Evolutionary conservation across 768 basidiomycete genomes (phyloP).

Genomic region (Pulveroboletus frians): DNA sequence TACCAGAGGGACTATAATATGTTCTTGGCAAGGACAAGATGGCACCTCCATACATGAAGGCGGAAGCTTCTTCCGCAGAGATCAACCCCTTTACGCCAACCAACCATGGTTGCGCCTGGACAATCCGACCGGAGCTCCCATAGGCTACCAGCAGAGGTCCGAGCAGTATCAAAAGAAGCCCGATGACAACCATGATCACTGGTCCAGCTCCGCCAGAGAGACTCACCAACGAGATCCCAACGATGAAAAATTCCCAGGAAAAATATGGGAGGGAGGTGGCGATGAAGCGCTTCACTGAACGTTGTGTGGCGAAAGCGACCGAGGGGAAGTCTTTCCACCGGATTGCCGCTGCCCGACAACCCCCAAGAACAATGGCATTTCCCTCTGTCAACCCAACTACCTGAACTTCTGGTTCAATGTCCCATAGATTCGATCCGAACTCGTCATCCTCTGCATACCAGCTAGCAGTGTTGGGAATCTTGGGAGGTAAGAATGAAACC

Average conservation of each 20-base stretch:
- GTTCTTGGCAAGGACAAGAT: slow-evolving; percentile 6
- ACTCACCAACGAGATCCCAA: neutral
- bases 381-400: slow-evolving; percentile 17
- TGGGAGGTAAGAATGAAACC: slow-evolving; percentile 16
- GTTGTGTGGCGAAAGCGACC: slow-evolving; percentile 10
- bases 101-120: slow-evolving; percentile 18
- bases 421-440: slow-evolving; percentile 17
- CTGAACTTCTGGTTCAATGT: slow-evolving; percentile 15
- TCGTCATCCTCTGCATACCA: slow-evolving; percentile 22
- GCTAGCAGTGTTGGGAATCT: neutral
- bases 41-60: slow-evolving; percentile 11
- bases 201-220: too few relatives aligned
- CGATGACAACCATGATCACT: neutral
- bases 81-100: slow-evolving; percentile 24
- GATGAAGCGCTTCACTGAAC: slow-evolving; percentile 12
- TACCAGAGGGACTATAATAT: slow-evolving; percentile 18
- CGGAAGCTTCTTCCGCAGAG: slow-evolving; percentile 19
- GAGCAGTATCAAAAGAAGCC: slow-evolving; percentile 9
- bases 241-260: slow-evolving; percentile 1
- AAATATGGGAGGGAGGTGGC: slow-evolving; percentile 2
- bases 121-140: slow-evolving; percentile 14
- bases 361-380: slow-evolving; percentile 19
- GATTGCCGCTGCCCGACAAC: slow-evolving; percentile 20
- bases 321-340: slow-evolving; percentile 23
- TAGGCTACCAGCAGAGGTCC: slow-evolving; percentile 13